A percentile compares a stretch with the other conserved stretches of the same genome.
These are phyloP conservation scores for Monilinia aucupariae DNA, from an alignment of 2,329 filamentous ascomycete species.

Conservation along the genomic window DNA sequence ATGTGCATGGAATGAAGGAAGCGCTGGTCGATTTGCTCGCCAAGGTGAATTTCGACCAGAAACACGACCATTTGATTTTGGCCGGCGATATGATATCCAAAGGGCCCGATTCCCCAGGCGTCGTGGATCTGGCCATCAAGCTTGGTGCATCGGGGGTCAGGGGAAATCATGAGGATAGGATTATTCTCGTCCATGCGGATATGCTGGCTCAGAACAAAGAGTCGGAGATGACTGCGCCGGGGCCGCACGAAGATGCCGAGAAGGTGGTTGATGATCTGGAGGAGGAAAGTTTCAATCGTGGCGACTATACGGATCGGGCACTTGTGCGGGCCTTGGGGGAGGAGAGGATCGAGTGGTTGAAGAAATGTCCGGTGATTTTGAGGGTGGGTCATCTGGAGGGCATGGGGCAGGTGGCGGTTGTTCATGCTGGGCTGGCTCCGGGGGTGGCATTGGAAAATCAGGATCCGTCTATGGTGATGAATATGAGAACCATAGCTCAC, in stretches of 20 bases:
- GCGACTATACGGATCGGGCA: slow-evolving; percentile 32
- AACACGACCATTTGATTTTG: slow-evolving; percentile 68
- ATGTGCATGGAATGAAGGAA: slow-evolving; percentile 82
- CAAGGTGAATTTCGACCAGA: slow-evolving; percentile 57
- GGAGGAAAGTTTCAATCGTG: slow-evolving; percentile 28
- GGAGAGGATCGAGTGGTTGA: slow-evolving; percentile 64
- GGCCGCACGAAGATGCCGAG: slow-evolving; percentile 31
- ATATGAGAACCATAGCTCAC: slow-evolving; percentile 63
- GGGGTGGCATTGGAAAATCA: slow-evolving; percentile 63
- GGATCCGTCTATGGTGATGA: slow-evolving; percentile 80
- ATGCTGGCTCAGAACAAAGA: slow-evolving; percentile 35
- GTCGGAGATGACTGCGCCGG: slow-evolving; percentile 22
- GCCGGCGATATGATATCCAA: slow-evolving; percentile 79
- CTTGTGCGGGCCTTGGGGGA: slow-evolving; percentile 30
- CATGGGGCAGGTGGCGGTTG: slow-evolving; percentile 64
- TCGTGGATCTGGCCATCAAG: slow-evolving; percentile 68
- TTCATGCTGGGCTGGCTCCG: slow-evolving; percentile 81
- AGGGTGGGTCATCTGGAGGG: slow-evolving; percentile 57
- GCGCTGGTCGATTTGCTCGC: slow-evolving; percentile 61
- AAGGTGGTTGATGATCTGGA: slow-evolving; percentile 27
- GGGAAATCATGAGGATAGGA: slow-evolving; percentile 86
- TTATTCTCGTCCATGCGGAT: slow-evolving; percentile 60
- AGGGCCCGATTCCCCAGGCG: slow-evolving; percentile 74
- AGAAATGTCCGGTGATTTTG: slow-evolving; percentile 71
- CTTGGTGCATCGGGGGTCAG: slow-evolving; percentile 75